These are phyloP conservation scores for Sphagnum fallax DNA, from an alignment of 228 moss, liverwort and hornwort species.

Conservation along the genomic window DNA sequence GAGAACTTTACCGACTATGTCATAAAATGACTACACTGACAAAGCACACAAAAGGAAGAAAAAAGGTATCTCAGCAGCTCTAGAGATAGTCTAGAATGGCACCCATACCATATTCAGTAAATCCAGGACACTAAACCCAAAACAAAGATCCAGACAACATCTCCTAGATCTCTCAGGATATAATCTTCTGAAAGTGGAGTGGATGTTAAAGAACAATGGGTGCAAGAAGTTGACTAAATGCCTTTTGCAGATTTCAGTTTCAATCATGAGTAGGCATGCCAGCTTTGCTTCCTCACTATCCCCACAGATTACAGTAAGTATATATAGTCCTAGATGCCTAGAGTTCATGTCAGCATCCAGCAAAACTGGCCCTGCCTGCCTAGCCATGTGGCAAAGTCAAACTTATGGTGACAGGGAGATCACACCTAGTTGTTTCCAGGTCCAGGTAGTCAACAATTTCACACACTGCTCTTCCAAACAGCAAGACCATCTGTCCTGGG, in stretches of 20 bases:
- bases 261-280: conserved; percentile 7
- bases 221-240: conserved; percentile 8
- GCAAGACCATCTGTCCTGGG: conserved; percentile 18
- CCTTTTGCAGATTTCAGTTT: conserved; percentile 7
- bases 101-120: conserved; percentile 1
- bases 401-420: conserved; percentile 24
- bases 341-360: conserved; percentile 11
- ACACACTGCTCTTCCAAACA: conserved; percentile 14
- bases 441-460: conserved; percentile 12
- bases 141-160: neutral
- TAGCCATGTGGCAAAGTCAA: conserved; percentile 20
- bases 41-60: conserved; percentile 4
- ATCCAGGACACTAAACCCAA: conserved; percentile 4
- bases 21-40: conserved; percentile 12
- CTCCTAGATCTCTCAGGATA: conserved; percentile 1
- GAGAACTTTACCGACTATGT: conserved; percentile 8
- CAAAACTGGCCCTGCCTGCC: neutral
- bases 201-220: conserved; percentile 5
- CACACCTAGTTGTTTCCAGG: conserved; percentile 25
- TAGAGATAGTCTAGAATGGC: no score
- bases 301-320: conserved; percentile 13
- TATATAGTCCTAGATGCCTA: conserved; percentile 3
- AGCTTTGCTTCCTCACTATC: conserved; percentile 16
- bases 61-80: conserved; percentile 1
- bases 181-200: conserved; percentile 1